Percentiles rank a stretch among this genome's conserved stretches.
Conservation (phyloP, 169 alveolate species). For the Cryptosporidium muris region DNA sequence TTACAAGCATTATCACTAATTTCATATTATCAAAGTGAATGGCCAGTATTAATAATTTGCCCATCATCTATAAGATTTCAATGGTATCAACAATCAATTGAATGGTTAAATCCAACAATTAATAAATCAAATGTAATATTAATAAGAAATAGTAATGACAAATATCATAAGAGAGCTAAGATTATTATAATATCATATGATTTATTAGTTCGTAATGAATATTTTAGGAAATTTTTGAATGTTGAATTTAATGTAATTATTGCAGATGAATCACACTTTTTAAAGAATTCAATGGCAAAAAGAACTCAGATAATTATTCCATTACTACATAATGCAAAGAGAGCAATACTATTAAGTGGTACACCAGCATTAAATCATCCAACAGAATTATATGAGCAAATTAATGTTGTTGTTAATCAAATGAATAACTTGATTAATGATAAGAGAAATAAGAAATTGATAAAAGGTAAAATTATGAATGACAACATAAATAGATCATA, state of each 20-base stretch:
- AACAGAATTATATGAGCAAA: constrained; percentile 89
- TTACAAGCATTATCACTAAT: constrained; percentile 94
- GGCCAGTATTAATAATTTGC: constrained; percentile 95
- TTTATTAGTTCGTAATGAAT: constrained; percentile 77
- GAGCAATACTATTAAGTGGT: constrained; percentile 92
- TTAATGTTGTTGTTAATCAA: constrained; percentile 74
- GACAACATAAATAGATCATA: background rate
- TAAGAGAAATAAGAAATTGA: constrained; percentile 7
- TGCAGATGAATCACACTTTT: constrained; percentile 97
- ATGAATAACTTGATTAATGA: background rate
- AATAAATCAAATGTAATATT: constrained; percentile 75
- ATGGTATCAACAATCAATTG: constrained; percentile 91
- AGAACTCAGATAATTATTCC: constrained; percentile 91
- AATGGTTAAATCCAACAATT: constrained; percentile 89
- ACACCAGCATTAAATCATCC: constrained; percentile 95
- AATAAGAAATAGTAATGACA: constrained; percentile 77
- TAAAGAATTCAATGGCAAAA: constrained; percentile 90
- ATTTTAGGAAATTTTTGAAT: constrained; percentile 42
- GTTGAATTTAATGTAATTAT: constrained; percentile 80
- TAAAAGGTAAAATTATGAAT: background rate
- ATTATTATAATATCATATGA: constrained; percentile 84
- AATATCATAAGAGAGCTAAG: constrained; percentile 34
- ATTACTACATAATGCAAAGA: constrained; percentile 84
- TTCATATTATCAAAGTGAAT: constrained; percentile 87
- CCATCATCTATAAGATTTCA: constrained; percentile 93